A percentile compares a stretch with the other conserved stretches of the same genome.
Evolutionary conservation across 179 eudicot genomes (phyloP).

Genomic region (Silene vulgaris): DNA sequence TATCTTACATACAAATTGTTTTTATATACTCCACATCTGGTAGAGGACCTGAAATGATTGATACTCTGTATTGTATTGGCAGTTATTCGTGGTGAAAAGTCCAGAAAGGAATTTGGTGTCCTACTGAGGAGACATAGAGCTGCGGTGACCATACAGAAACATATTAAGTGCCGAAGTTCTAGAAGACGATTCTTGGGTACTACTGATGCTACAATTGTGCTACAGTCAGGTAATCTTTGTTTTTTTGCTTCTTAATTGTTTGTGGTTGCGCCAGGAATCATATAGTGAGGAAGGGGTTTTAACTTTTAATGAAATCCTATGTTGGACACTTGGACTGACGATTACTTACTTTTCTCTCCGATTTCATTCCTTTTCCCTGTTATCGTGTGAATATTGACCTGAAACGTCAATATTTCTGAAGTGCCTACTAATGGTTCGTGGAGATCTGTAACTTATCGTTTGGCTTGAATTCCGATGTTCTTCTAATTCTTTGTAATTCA

Average conservation of each 20-base stretch:
- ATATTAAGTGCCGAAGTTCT: constrained; percentile 39
- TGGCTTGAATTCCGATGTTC: background rate
- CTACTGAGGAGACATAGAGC: constrained; percentile 69
- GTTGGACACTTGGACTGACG: too few relatives aligned
- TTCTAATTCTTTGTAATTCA: constrained; percentile 14
- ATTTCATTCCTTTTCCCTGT: background rate
- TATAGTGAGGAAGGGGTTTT: background rate
- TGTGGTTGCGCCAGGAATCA: background rate
- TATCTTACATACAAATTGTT: constrained; percentile 10
- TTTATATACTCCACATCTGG: background rate
- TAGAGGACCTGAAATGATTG: constrained; percentile 1
- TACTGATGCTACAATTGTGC: constrained; percentile 46
- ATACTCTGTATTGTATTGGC: constrained; percentile 18
- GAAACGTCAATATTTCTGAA: constrained; percentile 8
- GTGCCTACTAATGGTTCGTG: constrained; percentile 11
- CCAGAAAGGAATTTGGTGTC: constrained; percentile 67
- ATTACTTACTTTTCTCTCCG: background rate
- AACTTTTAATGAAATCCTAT: too few relatives aligned
- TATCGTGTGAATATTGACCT: background rate
- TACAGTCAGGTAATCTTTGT: constrained; percentile 70
- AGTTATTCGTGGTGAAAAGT: constrained; percentile 86
- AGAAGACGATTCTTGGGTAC: constrained; percentile 48
- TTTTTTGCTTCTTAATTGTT: background rate
- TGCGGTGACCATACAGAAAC: constrained; percentile 73
- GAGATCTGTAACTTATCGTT: background rate